These are phyloP conservation scores for Bromus sterilis DNA, from an alignment of 176 grass and related monocot species.

Conservation along the genomic window DNA sequence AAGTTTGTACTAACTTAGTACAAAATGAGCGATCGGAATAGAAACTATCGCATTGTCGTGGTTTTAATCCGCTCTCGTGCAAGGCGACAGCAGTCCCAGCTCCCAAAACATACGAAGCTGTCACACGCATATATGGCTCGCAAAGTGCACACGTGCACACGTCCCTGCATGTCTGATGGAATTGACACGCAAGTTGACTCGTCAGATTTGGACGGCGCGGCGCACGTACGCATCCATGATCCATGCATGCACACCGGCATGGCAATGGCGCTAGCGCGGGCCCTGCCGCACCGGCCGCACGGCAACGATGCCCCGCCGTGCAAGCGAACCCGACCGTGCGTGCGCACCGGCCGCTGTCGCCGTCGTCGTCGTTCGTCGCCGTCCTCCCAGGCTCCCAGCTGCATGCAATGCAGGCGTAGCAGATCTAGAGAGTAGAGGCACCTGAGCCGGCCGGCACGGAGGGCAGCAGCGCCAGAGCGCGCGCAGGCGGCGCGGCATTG, in stretches of 20 bases:
- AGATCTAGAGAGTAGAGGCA: conserved; percentile 1
- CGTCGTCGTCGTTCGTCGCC: not conserved
- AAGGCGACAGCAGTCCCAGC: not conserved
- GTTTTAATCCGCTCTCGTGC: not conserved
- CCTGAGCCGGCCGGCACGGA: not conserved
- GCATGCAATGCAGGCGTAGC: not conserved
- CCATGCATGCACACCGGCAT: not conserved
- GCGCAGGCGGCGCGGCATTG: conserved; percentile 11
- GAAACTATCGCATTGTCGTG: no score
- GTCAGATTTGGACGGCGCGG: not conserved
- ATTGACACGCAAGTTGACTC: not conserved
- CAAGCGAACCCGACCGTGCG: not conserved
- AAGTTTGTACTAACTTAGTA: no score
- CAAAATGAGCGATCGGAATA: no score
- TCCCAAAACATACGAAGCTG: not conserved
- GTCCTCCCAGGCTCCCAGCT: not conserved
- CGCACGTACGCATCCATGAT: not conserved
- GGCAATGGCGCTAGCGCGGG: not conserved
- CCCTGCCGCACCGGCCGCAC: not conserved
- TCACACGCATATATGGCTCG: not conserved
- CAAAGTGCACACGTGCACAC: not conserved
- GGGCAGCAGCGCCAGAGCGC: not conserved
- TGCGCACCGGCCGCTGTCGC: not conserved
- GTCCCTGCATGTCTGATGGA: not conserved
- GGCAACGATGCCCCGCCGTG: conserved; percentile 15